Percentiles rank a stretch among this genome's conserved stretches.
Conservation (phyloP, 176 grass and related monocot species). For the Eleusine coracana region DNA sequence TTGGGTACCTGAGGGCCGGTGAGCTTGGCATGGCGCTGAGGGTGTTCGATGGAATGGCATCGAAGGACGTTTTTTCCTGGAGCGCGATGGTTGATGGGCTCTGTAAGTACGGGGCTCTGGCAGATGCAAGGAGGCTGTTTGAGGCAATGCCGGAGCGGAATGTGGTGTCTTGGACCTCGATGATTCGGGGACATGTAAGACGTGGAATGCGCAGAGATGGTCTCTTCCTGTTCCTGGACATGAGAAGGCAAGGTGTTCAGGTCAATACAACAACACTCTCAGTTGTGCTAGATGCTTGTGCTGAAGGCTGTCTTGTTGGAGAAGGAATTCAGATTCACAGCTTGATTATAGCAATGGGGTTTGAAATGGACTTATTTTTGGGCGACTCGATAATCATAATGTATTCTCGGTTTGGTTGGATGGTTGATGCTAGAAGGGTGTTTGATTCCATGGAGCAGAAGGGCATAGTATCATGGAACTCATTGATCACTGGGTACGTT, state of each 20-base stretch:
- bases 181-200: conserved; percentile 64
- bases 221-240: conserved; percentile 56
- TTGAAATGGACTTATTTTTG: conserved; percentile 54
- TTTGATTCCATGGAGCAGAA: conserved; percentile 60
- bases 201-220: conserved; percentile 55
- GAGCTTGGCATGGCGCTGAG: conserved; percentile 52
- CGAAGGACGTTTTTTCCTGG: conserved; percentile 66
- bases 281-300: conserved; percentile 60
- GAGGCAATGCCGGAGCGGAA: conserved; percentile 66
- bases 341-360: conserved; percentile 54
- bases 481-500: conserved; percentile 63
- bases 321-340: conserved; percentile 72
- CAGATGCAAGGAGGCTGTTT: conserved; percentile 57
- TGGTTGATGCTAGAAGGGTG: conserved; percentile 49
- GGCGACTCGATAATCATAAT: conserved; percentile 56
- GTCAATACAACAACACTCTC: conserved; percentile 57
- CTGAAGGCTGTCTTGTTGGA: conserved; percentile 40
- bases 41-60: conserved; percentile 54
- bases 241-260: conserved; percentile 57
- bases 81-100: conserved; percentile 61
- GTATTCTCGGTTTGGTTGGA: conserved; percentile 66
- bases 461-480: conserved; percentile 79
- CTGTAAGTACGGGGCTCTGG: conserved; percentile 57
- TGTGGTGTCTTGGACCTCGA: conserved; percentile 77
- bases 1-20: conserved; percentile 55